A percentile compares a stretch with the other conserved stretches of the same genome.
These are phyloP conservation scores for Oryza meyeriana DNA, from an alignment of 176 grass and related monocot species.

Conservation along the genomic window DNA sequence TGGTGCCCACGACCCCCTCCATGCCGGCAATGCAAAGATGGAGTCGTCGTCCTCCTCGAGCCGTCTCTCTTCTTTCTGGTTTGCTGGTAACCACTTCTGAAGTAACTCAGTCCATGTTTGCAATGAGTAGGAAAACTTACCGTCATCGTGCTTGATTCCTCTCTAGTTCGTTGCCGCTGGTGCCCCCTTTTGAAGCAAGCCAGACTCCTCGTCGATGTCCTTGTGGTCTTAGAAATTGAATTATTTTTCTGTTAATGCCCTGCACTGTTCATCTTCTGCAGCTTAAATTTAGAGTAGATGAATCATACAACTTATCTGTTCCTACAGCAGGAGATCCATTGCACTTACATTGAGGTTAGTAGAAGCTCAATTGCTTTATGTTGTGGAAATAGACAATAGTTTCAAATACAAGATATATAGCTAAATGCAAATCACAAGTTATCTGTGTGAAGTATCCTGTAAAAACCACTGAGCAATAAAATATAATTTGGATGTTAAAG, in stretches of 20 bases:
- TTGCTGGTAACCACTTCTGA: too few relatives aligned
- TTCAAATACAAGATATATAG: conserved; percentile 4
- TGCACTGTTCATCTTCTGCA: conserved; percentile 42
- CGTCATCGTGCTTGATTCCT: too few relatives aligned
- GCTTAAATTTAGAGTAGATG: conserved; percentile 78
- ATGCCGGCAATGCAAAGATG: too few relatives aligned
- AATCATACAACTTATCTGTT: conserved; percentile 75
- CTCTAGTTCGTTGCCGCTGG: too few relatives aligned
- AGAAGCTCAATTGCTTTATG: conserved; percentile 7
- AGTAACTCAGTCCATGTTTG: too few relatives aligned
- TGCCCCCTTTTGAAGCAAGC: too few relatives aligned
- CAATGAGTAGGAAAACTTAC: too few relatives aligned
- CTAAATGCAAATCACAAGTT: not conserved
- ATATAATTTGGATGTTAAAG: not conserved
- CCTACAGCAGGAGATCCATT: conserved; percentile 51
- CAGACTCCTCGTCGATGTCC: too few relatives aligned
- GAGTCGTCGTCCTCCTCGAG: too few relatives aligned
- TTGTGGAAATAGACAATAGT: not conserved
- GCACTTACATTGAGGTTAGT: conserved; percentile 69
- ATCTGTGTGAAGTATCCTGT: not conserved
- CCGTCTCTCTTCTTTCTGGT: too few relatives aligned
- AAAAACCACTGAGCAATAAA: conserved; percentile 10
- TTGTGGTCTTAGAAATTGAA: not conserved
- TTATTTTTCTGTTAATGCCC: conserved; percentile 20
- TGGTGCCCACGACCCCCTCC: too few relatives aligned